Percentiles rank a stretch among this genome's conserved stretches.
These are phyloP conservation scores for Wickerhamiella occidentalis DNA, from an alignment of 805 yeast genomes.

Conservation along the genomic window DNA sequence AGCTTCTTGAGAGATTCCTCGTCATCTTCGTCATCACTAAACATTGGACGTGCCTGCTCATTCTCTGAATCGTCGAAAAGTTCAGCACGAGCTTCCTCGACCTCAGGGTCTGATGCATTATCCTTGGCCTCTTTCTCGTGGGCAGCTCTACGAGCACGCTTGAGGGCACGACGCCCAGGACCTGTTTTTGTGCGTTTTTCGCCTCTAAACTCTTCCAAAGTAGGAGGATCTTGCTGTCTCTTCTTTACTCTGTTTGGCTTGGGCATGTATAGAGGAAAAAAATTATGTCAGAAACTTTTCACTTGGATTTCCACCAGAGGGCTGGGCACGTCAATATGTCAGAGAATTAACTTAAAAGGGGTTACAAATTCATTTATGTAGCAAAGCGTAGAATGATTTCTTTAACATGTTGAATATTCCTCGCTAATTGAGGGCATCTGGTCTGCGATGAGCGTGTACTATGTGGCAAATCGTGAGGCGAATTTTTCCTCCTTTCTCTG, in stretches of 20 bases:
- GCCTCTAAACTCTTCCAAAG: constrained; percentile 63
- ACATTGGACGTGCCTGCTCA: constrained; percentile 47
- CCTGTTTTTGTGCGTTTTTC: constrained; percentile 20
- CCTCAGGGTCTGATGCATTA: constrained; percentile 30
- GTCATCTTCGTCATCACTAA: constrained; percentile 60
- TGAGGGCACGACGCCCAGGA: constrained; percentile 24
- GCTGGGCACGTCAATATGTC: too few species aligned
- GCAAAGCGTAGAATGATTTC: too few species aligned
- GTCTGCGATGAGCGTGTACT: too few species aligned
- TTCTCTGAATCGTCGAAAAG: constrained; percentile 54
- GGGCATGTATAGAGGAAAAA: constrained; percentile 12
- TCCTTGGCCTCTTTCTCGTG: constrained; percentile 37
- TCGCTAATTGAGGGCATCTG: too few species aligned
- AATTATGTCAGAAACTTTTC: constrained; percentile 10
- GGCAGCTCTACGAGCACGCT: constrained; percentile 22
- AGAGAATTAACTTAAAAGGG: too few species aligned
- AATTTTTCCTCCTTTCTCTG: not conserved
- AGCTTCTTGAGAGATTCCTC: constrained; percentile 36
- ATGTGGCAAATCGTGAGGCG: not conserved
- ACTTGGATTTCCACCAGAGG: not conserved
- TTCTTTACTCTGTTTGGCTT: constrained; percentile 90
- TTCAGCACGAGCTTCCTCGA: constrained; percentile 38
- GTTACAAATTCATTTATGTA: too few species aligned
- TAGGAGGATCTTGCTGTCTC: constrained; percentile 87
- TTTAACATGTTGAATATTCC: too few species aligned